Percentiles rank a stretch among this genome's conserved stretches.
These are phyloP conservation scores for Umbilicus rupestris DNA, from an alignment of 164 flowering plant species.

Conservation along the genomic window DNA sequence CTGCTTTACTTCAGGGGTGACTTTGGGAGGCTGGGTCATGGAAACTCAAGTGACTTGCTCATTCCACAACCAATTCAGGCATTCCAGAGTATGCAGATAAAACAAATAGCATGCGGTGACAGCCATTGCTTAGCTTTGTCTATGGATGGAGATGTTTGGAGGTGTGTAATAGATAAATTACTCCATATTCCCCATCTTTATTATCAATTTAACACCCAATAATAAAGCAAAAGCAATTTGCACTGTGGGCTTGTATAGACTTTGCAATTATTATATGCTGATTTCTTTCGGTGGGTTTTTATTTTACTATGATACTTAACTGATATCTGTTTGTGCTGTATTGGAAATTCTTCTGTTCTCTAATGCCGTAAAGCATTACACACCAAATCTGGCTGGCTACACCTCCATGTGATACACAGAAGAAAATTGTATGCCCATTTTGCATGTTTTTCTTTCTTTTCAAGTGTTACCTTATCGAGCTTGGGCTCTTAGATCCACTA, in stretches of 20 bases:
- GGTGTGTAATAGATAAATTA: constrained; percentile 31
- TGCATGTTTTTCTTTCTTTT: background rate
- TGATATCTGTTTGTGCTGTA: no score
- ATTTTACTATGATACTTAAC: no score
- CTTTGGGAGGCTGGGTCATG: constrained; percentile 99
- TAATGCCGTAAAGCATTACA: no score
- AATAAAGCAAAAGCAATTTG: background rate
- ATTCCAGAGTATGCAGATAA: constrained; percentile 60
- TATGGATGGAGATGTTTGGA: constrained; percentile 78
- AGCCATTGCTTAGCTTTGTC: constrained; percentile 96
- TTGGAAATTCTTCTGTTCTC: no score
- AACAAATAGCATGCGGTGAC: constrained; percentile 96
- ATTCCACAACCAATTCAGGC: constrained; percentile 85
- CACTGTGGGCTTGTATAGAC: no score
- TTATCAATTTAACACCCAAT: background rate
- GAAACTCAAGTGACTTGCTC: constrained; percentile 85
- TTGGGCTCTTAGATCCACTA: no score
- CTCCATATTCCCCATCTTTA: background rate
- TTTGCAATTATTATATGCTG: no score
- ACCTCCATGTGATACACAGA: no score
- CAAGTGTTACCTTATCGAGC: no score
- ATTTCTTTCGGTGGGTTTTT: constrained; percentile 38
- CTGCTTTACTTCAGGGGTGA: constrained; percentile 68
- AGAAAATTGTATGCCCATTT: background rate
- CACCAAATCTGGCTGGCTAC: no score